A percentile compares a stretch with the other conserved stretches of the same genome.
Evolutionary conservation across 306 rosid genomes (phyloP).

Genomic region (Malus fusca): DNA sequence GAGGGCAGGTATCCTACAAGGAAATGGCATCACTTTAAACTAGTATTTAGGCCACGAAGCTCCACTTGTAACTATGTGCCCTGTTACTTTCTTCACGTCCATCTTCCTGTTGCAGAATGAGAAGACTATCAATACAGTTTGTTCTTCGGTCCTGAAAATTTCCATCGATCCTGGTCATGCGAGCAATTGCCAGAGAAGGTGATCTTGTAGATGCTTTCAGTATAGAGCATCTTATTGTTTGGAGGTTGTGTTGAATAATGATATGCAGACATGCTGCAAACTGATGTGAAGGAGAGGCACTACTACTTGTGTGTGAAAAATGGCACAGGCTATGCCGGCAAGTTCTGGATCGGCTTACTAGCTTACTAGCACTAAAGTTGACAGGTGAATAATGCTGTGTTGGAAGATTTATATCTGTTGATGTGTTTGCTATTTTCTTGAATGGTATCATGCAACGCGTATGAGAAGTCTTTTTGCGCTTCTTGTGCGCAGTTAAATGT

Average conservation of each 20-base stretch:
- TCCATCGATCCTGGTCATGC: neutral
- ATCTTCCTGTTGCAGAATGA: neutral
- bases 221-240: neutral
- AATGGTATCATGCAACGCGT: neutral
- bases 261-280: neutral
- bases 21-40: neutral
- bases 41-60: neutral
- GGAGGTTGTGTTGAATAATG: neutral
- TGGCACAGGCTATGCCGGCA: neutral
- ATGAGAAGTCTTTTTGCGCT: neutral
- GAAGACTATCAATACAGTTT: slow-evolving; percentile 8
- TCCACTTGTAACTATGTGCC: slow-evolving; percentile 3
- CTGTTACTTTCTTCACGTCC: neutral
- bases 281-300: neutral
- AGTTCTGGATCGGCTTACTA: neutral
- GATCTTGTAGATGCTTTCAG: neutral
- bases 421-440: neutral
- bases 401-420: neutral
- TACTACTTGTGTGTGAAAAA: neutral
- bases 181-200: neutral
- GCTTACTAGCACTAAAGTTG: neutral
- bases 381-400: slow-evolving; percentile 1
- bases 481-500: neutral
- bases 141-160: neutral
- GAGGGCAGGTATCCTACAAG: slow-evolving; percentile 16